A percentile compares a stretch with the other conserved stretches of the same genome.
Evolutionary conservation across 805 yeast species (phyloP).

Genomic region (Kodamaea nitidulidarum): DNA sequence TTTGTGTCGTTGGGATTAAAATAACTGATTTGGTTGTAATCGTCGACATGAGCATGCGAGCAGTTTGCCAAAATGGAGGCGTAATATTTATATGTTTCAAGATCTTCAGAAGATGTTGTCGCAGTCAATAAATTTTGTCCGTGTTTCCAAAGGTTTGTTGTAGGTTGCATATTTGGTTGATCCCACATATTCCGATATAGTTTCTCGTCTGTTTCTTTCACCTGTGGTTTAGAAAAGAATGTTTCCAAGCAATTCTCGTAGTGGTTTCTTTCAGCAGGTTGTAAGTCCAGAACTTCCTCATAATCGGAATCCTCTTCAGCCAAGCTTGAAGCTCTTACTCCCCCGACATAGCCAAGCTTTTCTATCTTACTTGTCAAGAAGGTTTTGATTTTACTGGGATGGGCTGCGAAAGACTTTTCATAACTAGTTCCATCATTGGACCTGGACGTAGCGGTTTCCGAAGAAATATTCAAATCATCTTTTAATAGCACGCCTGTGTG

Average conservation of each 20-base stretch:
- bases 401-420: constrained; percentile 10
- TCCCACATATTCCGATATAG: constrained; percentile 8
- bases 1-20: constrained; percentile 16
- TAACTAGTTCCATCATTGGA: neutral
- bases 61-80: constrained; percentile 8
- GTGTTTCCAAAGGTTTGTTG: neutral
- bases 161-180: neutral
- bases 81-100: constrained; percentile 15
- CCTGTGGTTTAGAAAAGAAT: neutral
- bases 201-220: constrained; percentile 4
- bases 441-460: neutral
- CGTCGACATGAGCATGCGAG: neutral
- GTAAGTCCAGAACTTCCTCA: neutral
- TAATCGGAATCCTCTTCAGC: constrained; percentile 1
- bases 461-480: neutral
- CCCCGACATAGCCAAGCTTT: constrained; percentile 17
- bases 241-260: neutral
- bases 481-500: neutral
- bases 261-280: neutral
- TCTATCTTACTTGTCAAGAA: constrained; percentile 23
- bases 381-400: constrained; percentile 19
- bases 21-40: constrained; percentile 1
- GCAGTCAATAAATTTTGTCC: neutral
- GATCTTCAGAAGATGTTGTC: constrained; percentile 10
- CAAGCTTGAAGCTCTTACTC: neutral